Base-by-base conservation (phyloP, 768 basidiomycete species). In the Melanogaster broomeanus region DNA sequence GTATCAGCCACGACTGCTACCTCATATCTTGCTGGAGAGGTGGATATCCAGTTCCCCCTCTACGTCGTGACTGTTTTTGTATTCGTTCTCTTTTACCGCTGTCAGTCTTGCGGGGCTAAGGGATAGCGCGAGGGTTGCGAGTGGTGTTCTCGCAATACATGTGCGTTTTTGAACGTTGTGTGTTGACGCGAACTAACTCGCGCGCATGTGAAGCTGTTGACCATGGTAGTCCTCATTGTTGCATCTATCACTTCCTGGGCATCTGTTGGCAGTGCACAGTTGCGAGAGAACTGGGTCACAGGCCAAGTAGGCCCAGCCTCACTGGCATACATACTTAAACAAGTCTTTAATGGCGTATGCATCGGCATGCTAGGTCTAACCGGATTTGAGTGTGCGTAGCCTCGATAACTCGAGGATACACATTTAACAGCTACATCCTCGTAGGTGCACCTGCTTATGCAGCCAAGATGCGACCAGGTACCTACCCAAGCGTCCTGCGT, bases 1-100 rank as follows among this genome's bases (percentile, higher is more conserved):
- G 84, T 88, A 18, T 88, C 88, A 0, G 87, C 88, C 0, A 84
- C 87, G 4, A 88, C 88, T 0, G 87, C 88, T 0, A 74, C 79
- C 3, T 74, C 80, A 3, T 90, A 90, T 55, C 78, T 90, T 33
- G 73, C 75, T 3, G 85, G 85, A 21, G 87, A 90, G 61, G 76
- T 85, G 2, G 52, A 62, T 3, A 63, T 86, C 9, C 84, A 84
- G 0, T 83, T 88, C 59, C 78, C 82, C 1, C 53, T 72, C 6
- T 80, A 78, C 58, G 72, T 81, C 2, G 77, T 77, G 2, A 73
- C 82, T 1, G 65, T 79, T 13, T 56, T 85, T n/a, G 73, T 89
- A 16, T 68, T 88, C 6, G 51, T 77, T 6, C 51, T 81, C n/a
- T 4, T 81, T 89, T 44, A 77, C 79, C 4, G 44, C 74, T 7